phyloP scores from a whole-genome alignment of 192 early-diverging fungal species.

The Backusella sp. region DNA sequence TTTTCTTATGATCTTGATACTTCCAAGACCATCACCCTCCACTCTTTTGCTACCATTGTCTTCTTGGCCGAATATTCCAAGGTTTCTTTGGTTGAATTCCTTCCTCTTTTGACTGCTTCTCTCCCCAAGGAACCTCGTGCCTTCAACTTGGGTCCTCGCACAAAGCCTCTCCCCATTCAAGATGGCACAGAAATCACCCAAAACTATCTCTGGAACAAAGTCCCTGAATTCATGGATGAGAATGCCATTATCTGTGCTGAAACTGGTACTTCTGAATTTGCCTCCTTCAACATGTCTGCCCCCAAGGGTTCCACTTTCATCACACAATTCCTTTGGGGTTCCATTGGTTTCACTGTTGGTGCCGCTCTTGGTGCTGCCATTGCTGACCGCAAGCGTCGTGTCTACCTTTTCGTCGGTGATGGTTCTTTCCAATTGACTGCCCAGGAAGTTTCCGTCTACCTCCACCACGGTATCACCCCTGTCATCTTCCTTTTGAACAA shows the following conservation, averaged over 20 bases:
- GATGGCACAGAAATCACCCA: conserved; percentile 33
- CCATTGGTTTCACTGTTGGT: conserved; percentile 35
- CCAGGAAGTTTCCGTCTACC: conserved; percentile 47
- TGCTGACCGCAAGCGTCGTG: conserved; percentile 38
- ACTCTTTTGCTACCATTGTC: conserved; percentile 38
- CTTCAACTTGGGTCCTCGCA: background rate
- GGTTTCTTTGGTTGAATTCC: conserved; percentile 37
- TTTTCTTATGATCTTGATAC: conserved; percentile 38
- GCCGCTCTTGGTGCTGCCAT: conserved; percentile 44
- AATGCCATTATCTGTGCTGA: conserved; percentile 40
- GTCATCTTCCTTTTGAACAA: conserved; percentile 53
- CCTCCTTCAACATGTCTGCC: conserved; percentile 36
- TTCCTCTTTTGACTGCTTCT: conserved; percentile 16
- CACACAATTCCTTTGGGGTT: conserved; percentile 40
- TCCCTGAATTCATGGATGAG: conserved; percentile 32
- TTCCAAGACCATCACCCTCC: conserved; percentile 38
- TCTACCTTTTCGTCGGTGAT: conserved; percentile 49
- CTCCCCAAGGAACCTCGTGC: conserved; percentile 11
- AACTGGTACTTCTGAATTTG: conserved; percentile 47
- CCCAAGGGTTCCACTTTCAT: conserved; percentile 39
- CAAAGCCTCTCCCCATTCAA: conserved; percentile 11
- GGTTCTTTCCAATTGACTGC: conserved; percentile 53
- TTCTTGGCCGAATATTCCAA: conserved; percentile 35
- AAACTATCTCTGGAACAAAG: conserved; percentile 42
- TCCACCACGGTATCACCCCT: conserved; percentile 43